Percentiles rank a stretch among this genome's conserved stretches.
These are phyloP conservation scores for Psilocybe sp. DNA, from an alignment of 768 basidiomycete genomes.

Conservation along the genomic window DNA sequence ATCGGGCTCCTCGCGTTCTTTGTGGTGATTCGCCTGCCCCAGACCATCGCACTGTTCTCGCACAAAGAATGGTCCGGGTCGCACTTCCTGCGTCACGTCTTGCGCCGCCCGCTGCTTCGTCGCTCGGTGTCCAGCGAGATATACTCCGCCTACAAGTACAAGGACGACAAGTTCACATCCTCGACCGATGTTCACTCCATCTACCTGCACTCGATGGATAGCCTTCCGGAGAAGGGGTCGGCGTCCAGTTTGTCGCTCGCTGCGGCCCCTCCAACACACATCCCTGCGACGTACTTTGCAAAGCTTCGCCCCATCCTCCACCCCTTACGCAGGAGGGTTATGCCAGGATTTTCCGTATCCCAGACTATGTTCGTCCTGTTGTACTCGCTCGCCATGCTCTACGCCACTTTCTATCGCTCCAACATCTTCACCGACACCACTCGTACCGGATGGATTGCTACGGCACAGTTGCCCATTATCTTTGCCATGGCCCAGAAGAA, in stretches of 20 bases:
- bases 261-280: conserved; percentile 43
- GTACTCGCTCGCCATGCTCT: conserved; percentile 46
- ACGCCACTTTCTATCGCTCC: conserved; percentile 47
- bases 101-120: no score
- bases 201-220: conserved; percentile 22
- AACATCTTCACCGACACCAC: conserved; percentile 47
- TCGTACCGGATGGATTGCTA: conserved; percentile 51
- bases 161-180: background rate
- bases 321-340: conserved; percentile 37
- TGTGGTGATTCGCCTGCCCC: conserved; percentile 34
- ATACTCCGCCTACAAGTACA: conserved; percentile 9
- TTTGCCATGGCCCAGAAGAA: conserved; percentile 70
- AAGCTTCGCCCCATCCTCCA: conserved; percentile 43
- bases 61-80: conserved; percentile 52
- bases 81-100: no score
- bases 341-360: conserved; percentile 46
- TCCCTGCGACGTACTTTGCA: conserved; percentile 35
- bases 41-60: conserved; percentile 49
- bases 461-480: conserved; percentile 66
- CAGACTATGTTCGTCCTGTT: conserved; percentile 42
- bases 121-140: conserved; percentile 1
- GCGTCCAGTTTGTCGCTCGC: conserved; percentile 6
- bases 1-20: conserved; percentile 13
- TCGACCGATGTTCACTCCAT: conserved; percentile 29
- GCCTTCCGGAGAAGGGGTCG: conserved; percentile 21